phyloP scores from a whole-genome alignment of 306 rosid genomes.

The Castanea mollissima region DNA sequence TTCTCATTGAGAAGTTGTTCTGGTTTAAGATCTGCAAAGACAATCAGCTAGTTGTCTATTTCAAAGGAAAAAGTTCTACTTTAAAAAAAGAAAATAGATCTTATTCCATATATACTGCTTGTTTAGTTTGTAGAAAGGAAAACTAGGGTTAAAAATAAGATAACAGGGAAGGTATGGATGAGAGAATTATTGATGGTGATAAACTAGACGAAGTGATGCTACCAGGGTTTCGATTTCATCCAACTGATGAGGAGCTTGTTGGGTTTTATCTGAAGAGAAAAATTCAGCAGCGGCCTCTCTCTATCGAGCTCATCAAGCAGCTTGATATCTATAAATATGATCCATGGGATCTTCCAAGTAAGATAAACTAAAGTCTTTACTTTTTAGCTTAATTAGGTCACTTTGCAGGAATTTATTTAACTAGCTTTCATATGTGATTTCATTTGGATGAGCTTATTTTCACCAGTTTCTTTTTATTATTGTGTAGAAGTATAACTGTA shows the following conservation, averaged over 20 bases:
- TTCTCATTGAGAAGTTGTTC: neutral
- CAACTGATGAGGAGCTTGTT: slow-evolving; percentile 96
- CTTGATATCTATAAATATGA: slow-evolving; percentile 91
- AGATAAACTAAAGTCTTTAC: slow-evolving; percentile 10
- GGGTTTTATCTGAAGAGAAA: slow-evolving; percentile 88
- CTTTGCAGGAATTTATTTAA: neutral
- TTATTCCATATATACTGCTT: neutral
- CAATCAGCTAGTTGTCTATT: neutral
- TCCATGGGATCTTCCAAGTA: slow-evolving; percentile 99
- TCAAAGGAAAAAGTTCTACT: neutral
- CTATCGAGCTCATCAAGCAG: slow-evolving; percentile 85
- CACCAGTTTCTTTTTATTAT: too few species aligned
- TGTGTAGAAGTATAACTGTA: too few species aligned
- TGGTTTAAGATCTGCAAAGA: slow-evolving; percentile 3
- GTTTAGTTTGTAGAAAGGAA: neutral
- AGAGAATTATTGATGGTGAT: slow-evolving; percentile 38
- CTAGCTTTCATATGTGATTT: neutral
- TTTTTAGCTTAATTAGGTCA: neutral
- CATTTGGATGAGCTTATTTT: too few species aligned
- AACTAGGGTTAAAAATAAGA: slow-evolving; percentile 28
- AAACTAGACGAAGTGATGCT: slow-evolving; percentile 75
- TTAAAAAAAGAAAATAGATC: neutral
- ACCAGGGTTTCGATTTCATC: slow-evolving; percentile 96
- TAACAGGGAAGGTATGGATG: slow-evolving; percentile 29
- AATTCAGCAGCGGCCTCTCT: slow-evolving; percentile 71